These are phyloP conservation scores for Scleroderma bovista DNA, from an alignment of 768 basidiomycete species.

Conservation along the genomic window DNA sequence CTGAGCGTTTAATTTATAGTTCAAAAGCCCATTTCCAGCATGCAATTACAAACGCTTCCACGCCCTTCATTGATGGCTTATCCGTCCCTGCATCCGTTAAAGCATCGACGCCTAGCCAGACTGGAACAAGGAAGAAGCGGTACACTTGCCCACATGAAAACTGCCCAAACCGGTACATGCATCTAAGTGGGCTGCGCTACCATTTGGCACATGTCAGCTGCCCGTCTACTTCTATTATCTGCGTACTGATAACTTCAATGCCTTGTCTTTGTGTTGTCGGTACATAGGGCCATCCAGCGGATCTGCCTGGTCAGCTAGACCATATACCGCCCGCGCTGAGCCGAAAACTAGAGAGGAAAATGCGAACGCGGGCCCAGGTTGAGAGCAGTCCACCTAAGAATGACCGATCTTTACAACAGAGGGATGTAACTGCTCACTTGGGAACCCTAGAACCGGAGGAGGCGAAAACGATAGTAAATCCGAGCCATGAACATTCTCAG, in stretches of 20 bases:
- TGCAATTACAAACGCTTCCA: slow-evolving; percentile 36
- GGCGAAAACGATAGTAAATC: too few species aligned
- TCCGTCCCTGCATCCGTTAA: slow-evolving; percentile 19
- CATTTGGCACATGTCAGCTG: slow-evolving; percentile 68
- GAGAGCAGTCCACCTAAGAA: too few species aligned
- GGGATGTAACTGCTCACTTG: too few species aligned
- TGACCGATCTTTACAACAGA: too few species aligned
- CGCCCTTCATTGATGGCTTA: slow-evolving; percentile 23
- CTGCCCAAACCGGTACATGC: slow-evolving; percentile 75
- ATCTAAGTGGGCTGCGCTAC: slow-evolving; percentile 78
- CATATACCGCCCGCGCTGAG: slow-evolving; percentile 64
- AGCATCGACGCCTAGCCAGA: slow-evolving; percentile 23
- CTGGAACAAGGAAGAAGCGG: slow-evolving; percentile 42
- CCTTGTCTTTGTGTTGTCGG: not conserved
- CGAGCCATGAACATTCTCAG: too few species aligned
- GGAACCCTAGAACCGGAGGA: too few species aligned
- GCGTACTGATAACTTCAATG: not conserved
- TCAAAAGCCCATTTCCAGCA: slow-evolving; percentile 74
- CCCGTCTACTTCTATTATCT: not conserved
- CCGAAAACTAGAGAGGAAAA: slow-evolving; percentile 49
- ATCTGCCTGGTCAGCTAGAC: slow-evolving; percentile 60
- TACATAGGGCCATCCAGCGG: slow-evolving; percentile 61
- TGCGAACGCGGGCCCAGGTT: slow-evolving; percentile 21
- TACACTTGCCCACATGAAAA: slow-evolving; percentile 54
- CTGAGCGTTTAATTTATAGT: slow-evolving; percentile 31